phyloP scores from a whole-genome alignment of 176 grass and related monocot species.

The Eleusine indica region DNA sequence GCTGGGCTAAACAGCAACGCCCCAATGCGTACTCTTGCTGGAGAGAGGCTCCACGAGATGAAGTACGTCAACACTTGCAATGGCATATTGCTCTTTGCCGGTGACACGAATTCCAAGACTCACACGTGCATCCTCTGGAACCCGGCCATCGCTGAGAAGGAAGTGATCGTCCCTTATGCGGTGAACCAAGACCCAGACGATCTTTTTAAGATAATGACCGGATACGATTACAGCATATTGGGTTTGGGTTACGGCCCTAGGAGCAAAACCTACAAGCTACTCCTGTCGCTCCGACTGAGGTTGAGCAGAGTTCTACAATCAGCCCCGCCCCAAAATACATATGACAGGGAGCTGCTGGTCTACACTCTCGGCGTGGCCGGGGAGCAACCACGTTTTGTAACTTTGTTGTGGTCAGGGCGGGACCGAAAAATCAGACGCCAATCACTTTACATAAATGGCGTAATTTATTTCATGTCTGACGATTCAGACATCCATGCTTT shows the following conservation, averaged over 20 bases:
- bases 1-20: neutral
- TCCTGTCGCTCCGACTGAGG: neutral
- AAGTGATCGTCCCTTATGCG: neutral
- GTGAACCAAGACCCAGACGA: neutral
- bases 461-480: neutral
- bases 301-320: neutral
- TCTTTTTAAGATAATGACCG: too few relatives aligned
- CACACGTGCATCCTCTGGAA: conserved; percentile 12
- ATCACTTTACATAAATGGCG: neutral
- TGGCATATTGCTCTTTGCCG: conserved; percentile 14
- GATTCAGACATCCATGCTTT: neutral
- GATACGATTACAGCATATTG: neutral
- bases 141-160: conserved; percentile 4
- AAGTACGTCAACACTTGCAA: conserved; percentile 7
- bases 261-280: conserved; percentile 13
- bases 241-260: neutral
- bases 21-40: neutral
- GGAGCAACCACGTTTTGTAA: too few relatives aligned
- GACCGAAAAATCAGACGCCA: neutral
- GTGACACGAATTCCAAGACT: too few relatives aligned
- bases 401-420: too few relatives aligned
- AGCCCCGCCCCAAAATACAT: neutral
- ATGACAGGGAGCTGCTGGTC: neutral
- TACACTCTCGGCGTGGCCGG: neutral
- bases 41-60: neutral